Base-by-base conservation (phyloP, 352 stramenopile species). In the Chloridella minuta region DNA sequence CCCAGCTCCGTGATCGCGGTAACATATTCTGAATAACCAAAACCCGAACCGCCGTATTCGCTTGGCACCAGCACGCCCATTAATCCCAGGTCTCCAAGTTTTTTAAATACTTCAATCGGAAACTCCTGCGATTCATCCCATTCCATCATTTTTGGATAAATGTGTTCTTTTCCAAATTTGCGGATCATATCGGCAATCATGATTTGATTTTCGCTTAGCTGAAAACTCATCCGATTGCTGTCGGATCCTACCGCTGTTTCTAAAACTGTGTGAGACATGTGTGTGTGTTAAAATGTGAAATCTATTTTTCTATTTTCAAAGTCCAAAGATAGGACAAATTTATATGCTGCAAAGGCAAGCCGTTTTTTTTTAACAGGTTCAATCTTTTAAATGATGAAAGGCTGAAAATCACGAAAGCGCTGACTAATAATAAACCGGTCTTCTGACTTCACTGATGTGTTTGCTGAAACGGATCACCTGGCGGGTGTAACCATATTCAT, bases 141-240 rank as follows among this genome's bases (percentile, higher is more conserved):
- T 87, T 94, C 86, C 49, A 90, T 91, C 87, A 93, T 92, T 89
- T 91, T 92, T 3, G 92, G 92, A 87, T 94, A 93, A 92, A 95
- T 94, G 88, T 95, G 92, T 21, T 95, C 91, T 28, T 90, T 90
- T 21, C 92, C 92, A 88, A 95, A 95, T 88, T 95, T 94, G 88
- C 92, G 90, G 23, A 92, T 92, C 0, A 94, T 87, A 30, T 90
- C 86, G 89, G 94, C 91, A 88, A 95, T 94, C 87, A 93, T 91
- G 87, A 91, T 91, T 89, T 95, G 92, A 80, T 94, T 91, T 86
- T 93, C 92, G 86, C 90, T 93, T 28, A 95, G 88, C 24, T 30
- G 27, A 10, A 89, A 87, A n/a, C n/a, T n/a, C n/a, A n/a, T n/a
- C n/a, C n/a, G n/a, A n/a, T n/a, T n/a, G n/a, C n/a, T n/a, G n/a